A percentile compares a stretch with the other conserved stretches of the same genome.
phyloP scores from a whole-genome alignment of 2,329 filamentous ascomycete species.

The Ophiocordyceps sinensis region DNA sequence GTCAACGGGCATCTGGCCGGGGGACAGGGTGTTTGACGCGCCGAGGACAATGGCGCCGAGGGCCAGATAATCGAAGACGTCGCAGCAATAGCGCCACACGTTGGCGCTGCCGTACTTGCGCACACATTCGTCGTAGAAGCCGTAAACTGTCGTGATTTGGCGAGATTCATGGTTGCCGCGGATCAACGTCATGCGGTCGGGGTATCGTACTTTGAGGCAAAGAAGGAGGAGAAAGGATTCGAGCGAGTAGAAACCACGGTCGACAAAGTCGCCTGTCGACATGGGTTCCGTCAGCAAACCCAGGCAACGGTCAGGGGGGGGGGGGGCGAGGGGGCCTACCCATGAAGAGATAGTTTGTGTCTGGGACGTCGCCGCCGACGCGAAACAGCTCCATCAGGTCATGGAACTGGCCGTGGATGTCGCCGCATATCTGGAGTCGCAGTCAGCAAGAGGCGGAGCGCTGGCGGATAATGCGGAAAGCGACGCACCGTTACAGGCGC shows the following conservation, averaged over 20 bases:
- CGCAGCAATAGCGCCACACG: slow-evolving; percentile 94
- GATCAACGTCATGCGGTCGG: slow-evolving; percentile 91
- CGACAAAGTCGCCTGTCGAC: slow-evolving; percentile 73
- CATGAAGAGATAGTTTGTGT: slow-evolving; percentile 97
- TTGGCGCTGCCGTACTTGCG: slow-evolving; percentile 94
- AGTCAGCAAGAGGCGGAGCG: slow-evolving; percentile 3
- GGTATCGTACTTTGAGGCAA: slow-evolving; percentile 93
- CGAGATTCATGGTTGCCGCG: slow-evolving; percentile 91
- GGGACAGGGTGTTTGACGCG: slow-evolving; percentile 50
- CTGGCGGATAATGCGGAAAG: neutral
- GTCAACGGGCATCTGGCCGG: slow-evolving; percentile 37
- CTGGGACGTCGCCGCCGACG: slow-evolving; percentile 83
- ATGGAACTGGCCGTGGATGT: slow-evolving; percentile 94
- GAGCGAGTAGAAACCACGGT: slow-evolving; percentile 94
- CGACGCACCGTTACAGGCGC: slow-evolving; percentile 72
- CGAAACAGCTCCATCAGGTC: slow-evolving; percentile 94
- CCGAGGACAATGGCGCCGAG: slow-evolving; percentile 85
- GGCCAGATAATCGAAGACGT: slow-evolving; percentile 93
- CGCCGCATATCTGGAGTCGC: slow-evolving; percentile 63
- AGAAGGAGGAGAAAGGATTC: slow-evolving; percentile 93
- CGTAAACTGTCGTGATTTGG: slow-evolving; percentile 94
- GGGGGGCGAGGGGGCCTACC: slow-evolving; percentile 33
- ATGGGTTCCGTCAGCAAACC: neutral
- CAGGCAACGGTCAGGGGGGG: neutral
- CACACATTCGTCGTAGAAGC: slow-evolving; percentile 95